Evolutionary conservation across 192 early-diverging fungal genomes (phyloP).

Genomic region (Neocallimastix lanati): DNA sequence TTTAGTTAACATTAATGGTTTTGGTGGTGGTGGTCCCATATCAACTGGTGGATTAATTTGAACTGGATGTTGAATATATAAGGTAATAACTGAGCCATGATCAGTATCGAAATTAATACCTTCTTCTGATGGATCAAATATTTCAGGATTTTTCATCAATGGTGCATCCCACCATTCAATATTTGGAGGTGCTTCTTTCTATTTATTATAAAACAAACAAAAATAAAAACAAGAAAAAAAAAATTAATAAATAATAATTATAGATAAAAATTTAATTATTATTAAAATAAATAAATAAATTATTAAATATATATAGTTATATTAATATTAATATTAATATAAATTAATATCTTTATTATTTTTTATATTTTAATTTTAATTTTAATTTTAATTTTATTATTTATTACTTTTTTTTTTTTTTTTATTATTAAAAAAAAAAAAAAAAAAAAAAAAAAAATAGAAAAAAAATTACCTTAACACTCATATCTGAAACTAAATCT

Average conservation of each 20-base stretch:
- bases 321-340: too few relatives aligned
- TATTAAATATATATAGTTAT: too few relatives aligned
- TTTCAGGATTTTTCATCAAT: constrained; percentile 58
- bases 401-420: too few relatives aligned
- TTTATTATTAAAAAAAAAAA: too few relatives aligned
- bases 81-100: constrained; percentile 34
- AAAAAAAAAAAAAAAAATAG: too few relatives aligned
- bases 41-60: constrained; percentile 62
- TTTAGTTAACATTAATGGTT: constrained; percentile 63
- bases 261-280: too few relatives aligned
- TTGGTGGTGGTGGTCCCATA: constrained; percentile 23
- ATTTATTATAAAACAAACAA: constrained; percentile 1
- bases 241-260: too few relatives aligned
- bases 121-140: constrained; percentile 11
- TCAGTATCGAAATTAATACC: constrained; percentile 10
- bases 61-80: constrained; percentile 71
- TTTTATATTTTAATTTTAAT: too few relatives aligned
- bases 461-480: constrained; percentile 43
- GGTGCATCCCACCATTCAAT: constrained; percentile 98
- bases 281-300: too few relatives aligned
- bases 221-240: too few relatives aligned
- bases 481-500: constrained; percentile 49
- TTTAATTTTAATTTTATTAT: too few relatives aligned
- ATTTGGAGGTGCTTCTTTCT: constrained; percentile 48
- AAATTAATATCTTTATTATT: too few relatives aligned